Percentiles rank a stretch among this genome's conserved stretches.
These are phyloP conservation scores for Meyerozyma athensensis DNA, from an alignment of 1,139 yeast species.

Conservation along the genomic window DNA sequence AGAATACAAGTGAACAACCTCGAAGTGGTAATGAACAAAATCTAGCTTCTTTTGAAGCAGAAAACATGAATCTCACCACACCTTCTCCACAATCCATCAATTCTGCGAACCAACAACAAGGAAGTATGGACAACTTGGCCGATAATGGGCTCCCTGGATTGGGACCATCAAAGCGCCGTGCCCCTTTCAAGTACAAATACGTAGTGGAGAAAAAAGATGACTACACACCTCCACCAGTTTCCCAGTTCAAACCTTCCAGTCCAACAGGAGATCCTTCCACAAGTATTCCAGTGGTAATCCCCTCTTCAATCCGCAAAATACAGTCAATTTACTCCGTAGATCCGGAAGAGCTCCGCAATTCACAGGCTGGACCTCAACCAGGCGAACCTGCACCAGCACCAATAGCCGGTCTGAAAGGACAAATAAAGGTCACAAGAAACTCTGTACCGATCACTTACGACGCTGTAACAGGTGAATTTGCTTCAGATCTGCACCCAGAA, in stretches of 20 bases:
- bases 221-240: neutral
- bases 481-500: neutral
- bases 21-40: too few relatives aligned
- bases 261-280: neutral
- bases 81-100: neutral
- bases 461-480: too few relatives aligned
- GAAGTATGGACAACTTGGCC: neutral
- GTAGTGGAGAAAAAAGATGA: neutral
- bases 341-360: neutral
- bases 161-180: neutral
- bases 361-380: neutral
- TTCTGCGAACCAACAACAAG: neutral
- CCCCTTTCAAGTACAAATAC: neutral
- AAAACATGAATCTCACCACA: too few relatives aligned
- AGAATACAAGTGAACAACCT: neutral
- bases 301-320: neutral
- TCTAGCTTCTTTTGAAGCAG: too few relatives aligned
- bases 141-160: neutral
- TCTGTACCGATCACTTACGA: neutral
- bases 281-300: neutral
- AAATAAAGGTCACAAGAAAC: neutral
- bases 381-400: neutral
- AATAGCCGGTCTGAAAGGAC: conserved; percentile 2
- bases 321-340: neutral
- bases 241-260: neutral